Base-by-base conservation (phyloP, 495 filamentous ascomycete species). In the Penicillium turbatum region DNA sequence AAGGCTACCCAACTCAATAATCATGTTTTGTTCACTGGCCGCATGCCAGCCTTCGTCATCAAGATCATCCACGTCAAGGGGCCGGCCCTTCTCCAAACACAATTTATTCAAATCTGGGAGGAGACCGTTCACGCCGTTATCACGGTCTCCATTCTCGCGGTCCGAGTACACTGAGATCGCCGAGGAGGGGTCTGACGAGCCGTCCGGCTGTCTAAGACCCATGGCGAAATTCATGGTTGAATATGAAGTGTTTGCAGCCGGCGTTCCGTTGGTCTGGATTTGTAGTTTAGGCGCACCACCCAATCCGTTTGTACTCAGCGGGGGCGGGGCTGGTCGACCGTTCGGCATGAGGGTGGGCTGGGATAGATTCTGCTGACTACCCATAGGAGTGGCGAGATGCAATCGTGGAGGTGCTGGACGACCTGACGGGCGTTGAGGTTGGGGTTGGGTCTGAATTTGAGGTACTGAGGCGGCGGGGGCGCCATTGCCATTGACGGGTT, bases 1-100 rank as follows among this genome's bases (percentile, higher is more conserved):
- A 38, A 98, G 72, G 63, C 88, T 90, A 7, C 95, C 95, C 36
- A 96, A 66, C 71, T 97, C 90, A 36, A 86, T 71, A 53, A 98
- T 91, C 65, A 88, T 82, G 63, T 89, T 88, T 63, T 92, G 87
- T 63, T 86, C 83, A 62, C 89, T 93, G 27, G 91, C 95, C 15
- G 92, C 91, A 61, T 86, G 82, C 93, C 95, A 98, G 11, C 90
- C 89, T 44, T 92, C 88, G 64, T 97, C 92, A 69, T 97, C 90
- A 53, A 98, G 69, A 59, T 97, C 90, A 48, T 96, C 91, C 12
- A 95, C 91, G 70, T 98, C 93, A 26, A 92, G 66, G 13, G 83
- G 83, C 55, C 85, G 76, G 30, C 89, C 90, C 70, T 86, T 91
- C 61, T 95, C 90, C 29, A 92, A 55, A 48, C 80, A 86, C 55